Conservation (phyloP, 495 filamentous ascomycete species). For the Amorphotheca resinae region DNA sequence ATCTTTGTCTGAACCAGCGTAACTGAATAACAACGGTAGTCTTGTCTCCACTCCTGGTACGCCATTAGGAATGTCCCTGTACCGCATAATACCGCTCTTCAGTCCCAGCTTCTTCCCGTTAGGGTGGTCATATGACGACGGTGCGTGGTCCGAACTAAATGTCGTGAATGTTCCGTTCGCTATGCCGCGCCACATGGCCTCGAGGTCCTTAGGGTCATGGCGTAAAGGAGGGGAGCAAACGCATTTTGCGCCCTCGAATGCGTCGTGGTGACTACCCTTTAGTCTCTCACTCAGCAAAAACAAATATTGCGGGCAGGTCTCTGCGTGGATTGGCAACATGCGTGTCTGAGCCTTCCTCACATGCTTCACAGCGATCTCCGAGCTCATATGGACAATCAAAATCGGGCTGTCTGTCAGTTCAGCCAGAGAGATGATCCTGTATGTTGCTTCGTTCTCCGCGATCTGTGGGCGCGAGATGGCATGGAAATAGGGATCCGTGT, state of each 20-base stretch:
- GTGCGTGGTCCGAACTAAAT: constrained; percentile 31
- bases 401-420: constrained; percentile 33
- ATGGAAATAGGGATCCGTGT: constrained; percentile 27
- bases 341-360: constrained; percentile 23
- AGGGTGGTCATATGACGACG: constrained; percentile 27
- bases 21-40: constrained; percentile 30
- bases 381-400: constrained; percentile 31
- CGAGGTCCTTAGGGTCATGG: constrained; percentile 19
- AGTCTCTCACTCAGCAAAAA: constrained; percentile 20
- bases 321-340: constrained; percentile 27
- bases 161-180: constrained; percentile 32
- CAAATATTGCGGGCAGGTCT: constrained; percentile 30
- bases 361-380: constrained; percentile 14
- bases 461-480: constrained; percentile 26
- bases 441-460: constrained; percentile 32
- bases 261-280: constrained; percentile 5
- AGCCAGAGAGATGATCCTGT: constrained; percentile 31
- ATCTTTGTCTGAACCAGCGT: constrained; percentile 17
- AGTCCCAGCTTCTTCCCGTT: constrained; percentile 28
- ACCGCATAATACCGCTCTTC: constrained; percentile 15
- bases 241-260: constrained; percentile 20
- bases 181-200: constrained; percentile 19
- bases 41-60: constrained; percentile 42
- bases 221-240: constrained; percentile 22
- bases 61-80: constrained; percentile 37